Conservation (phyloP, 495 filamentous ascomycete genomes). For the Neurospora sp. region DNA sequence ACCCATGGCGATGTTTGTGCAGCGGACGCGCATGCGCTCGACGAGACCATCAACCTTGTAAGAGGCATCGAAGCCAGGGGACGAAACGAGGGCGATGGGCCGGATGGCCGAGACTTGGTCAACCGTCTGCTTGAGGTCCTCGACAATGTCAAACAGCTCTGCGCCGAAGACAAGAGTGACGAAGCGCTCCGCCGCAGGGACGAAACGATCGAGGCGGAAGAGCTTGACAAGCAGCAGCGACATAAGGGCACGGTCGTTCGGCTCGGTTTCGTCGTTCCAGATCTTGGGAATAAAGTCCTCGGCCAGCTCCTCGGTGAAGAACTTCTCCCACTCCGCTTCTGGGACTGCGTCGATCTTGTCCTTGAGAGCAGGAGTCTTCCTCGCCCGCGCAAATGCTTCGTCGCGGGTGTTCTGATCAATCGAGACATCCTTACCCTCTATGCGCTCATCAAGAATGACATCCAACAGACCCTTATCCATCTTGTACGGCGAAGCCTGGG, state of each 20-base stretch:
- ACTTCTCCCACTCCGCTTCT: constrained; percentile 62
- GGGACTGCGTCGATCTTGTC: constrained; percentile 52
- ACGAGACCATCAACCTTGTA: constrained; percentile 97
- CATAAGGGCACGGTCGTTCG: constrained; percentile 66
- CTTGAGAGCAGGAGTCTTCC: constrained; percentile 63
- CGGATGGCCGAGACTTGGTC: constrained; percentile 72
- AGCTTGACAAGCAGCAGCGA: constrained; percentile 84
- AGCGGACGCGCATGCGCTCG: constrained; percentile 66
- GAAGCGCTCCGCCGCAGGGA: constrained; percentile 84
- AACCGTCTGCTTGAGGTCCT: constrained; percentile 77
- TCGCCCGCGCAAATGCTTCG: constrained; percentile 57
- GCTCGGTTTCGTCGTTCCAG: constrained; percentile 55
- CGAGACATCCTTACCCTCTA: constrained; percentile 72
- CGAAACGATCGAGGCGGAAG: constrained; percentile 89
- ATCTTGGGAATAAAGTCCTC: constrained; percentile 74
- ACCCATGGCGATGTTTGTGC: constrained; percentile 97
- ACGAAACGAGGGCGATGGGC: constrained; percentile 85
- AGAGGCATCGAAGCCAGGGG: constrained; percentile 92
- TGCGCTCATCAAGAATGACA: constrained; percentile 65
- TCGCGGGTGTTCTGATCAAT: constrained; percentile 51
- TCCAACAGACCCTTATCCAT: constrained; percentile 89
- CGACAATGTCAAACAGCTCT: constrained; percentile 65
- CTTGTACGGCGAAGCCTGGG: constrained; percentile 83
- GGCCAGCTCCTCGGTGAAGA: constrained; percentile 75
- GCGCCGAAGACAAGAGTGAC: constrained; percentile 83